Percentiles rank a stretch among this genome's conserved stretches.
Evolutionary conservation across 106 monocot species (phyloP).

Genomic region (Allium cepa): DNA sequence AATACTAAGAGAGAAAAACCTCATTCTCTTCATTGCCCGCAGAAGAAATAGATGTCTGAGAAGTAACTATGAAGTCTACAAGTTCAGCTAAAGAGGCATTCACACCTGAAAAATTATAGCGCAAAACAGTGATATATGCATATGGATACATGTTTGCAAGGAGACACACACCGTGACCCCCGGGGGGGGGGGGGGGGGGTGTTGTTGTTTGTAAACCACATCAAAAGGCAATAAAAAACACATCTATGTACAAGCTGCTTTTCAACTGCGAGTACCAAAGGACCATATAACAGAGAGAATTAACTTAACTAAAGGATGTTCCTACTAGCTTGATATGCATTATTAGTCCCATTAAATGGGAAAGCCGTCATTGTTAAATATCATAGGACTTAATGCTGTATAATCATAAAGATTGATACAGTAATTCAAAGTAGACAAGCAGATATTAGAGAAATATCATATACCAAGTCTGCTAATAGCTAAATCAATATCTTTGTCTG

Average conservation of each 20-base stretch:
- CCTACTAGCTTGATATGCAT: too few relatives aligned
- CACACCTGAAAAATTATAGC: conserved; percentile 23
- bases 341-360: not conserved
- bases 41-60: conserved; percentile 19
- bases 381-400: not conserved
- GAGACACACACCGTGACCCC: too few relatives aligned
- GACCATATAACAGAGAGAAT: too few relatives aligned
- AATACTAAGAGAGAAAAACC: conserved; percentile 12
- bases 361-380: conserved; percentile 59
- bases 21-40: conserved; percentile 15
- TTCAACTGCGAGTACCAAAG: too few relatives aligned
- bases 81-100: conserved; percentile 36
- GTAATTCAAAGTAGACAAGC: not conserved
- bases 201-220: too few relatives aligned
- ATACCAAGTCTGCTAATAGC: conserved; percentile 50
- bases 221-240: too few relatives aligned
- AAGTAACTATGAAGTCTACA: conserved; percentile 45
- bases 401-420: not conserved
- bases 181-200: too few relatives aligned
- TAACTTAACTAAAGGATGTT: too few relatives aligned
- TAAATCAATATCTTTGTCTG: conserved; percentile 49
- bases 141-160: too few relatives aligned
- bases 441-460: conserved; percentile 7
- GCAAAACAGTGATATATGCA: too few relatives aligned
- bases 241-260: too few relatives aligned